Base-by-base conservation (phyloP, 768 basidiomycete genomes). In the Pleurotus pulmonarius region DNA sequence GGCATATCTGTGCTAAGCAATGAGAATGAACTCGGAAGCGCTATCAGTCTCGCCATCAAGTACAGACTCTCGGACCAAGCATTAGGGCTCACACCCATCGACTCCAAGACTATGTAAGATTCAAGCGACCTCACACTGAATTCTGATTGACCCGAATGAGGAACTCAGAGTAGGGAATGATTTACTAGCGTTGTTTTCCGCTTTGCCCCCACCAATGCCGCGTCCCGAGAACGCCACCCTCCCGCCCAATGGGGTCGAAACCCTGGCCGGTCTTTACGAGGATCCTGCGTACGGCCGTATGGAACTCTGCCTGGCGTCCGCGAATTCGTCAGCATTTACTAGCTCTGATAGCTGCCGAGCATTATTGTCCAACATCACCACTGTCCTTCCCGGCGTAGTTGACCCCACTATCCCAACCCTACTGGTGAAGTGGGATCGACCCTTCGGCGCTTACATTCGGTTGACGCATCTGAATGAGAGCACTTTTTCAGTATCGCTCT, bases 1-100 rank as follows among this genome's bases (percentile, higher is more conserved):
- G 70, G 70, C 1, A 61, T 71, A 25, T 60, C 69, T 12, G 65
- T 71, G 25, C 61, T 69, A 22, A 62, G 60, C 25, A 71, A 69
- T 29, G 70, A 69, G 37, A 54, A 61, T 15, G 39, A 56, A 7
- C 62, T 63, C n/a, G 70, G 68, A 11, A 34, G 9, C n/a, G 9
- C 47, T 9, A 59, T 67, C 26, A 38, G 43, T 1, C 56, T 60
- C 11, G 53, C 64, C 5, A 64, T 70, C 37, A 67, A 65, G 49
- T 66, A 58, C 38, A 59, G 60, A 3, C 46, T 70, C 22, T 52
- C 70, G 1, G 70, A 71, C 45, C 56, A 63, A 7, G 60, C 58
- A 5, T 55, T 69, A 4, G 63, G 60, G 0, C 58, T 68, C 20
- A n/a, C 34, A 16, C 51, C 51, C 5, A 22, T 53, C 20, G 51